Base-by-base conservation (phyloP, 257 asterid genomes). In the Linaria vulgaris region DNA sequence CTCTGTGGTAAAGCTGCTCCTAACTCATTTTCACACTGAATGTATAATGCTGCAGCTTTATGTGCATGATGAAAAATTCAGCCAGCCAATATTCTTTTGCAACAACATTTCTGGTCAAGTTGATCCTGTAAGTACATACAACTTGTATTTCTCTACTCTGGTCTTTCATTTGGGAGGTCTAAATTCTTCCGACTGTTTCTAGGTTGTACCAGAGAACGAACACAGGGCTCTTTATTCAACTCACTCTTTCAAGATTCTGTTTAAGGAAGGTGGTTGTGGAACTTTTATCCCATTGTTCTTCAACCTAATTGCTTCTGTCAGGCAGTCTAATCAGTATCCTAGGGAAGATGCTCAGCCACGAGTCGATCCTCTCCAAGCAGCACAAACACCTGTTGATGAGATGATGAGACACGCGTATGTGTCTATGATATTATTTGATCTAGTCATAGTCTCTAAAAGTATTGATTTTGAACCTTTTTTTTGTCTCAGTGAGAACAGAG, bases 211-310 rank as follows among this genome's bases (percentile, higher is more conserved):
- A 0, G 96, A 90, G 0, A 78, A 76, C 30, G 97, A 90, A 63
- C 68, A 85, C 16, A 75, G 88, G 74, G 97, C 96, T 58, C 79
- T 94, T 41, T 85, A 85, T 68, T 94, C 97, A 20, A 75, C 97
- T 27, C 96, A 90, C 24, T 74, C 96, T 20, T 85, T 87, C 87
- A 94, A 90, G 83, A 94, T 94, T 66, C 79, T 94, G 78, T 94
- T 94, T 84, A 94, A 90, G 76, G 99, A 90, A 67, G 99, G 99
- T 2, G 99, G 99, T 16, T 94, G 99, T 82, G 99, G 99, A 67
- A 94, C 99, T 30, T 90, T 90, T 53, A 58, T 94, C 69, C 97
- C 99, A 12, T 72, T 94, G 25, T 90, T 94, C 78, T 85, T 90
- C 78, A 90, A 90, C 82, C 70, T 94, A 51, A 81, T 94, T 27